Conservation (phyloP, 257 asterid species). For the Capsicum pubescens region DNA sequence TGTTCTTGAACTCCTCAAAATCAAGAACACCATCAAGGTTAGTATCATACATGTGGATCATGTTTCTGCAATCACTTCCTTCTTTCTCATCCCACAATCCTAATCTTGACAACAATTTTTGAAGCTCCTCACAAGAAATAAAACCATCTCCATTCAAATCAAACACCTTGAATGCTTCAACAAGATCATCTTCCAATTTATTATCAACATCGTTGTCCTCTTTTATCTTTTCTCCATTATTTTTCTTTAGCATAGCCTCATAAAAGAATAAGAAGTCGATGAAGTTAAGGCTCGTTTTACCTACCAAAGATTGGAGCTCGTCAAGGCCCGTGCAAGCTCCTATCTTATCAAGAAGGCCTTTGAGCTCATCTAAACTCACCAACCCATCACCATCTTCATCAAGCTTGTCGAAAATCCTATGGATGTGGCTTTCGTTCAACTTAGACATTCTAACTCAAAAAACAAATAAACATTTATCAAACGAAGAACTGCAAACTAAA, state of each 20-base stretch:
- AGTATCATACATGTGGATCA: conserved; percentile 52
- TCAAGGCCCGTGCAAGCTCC: conserved; percentile 35
- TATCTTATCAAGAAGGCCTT: conserved; percentile 35
- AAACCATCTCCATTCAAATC: conserved; percentile 48
- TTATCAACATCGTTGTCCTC: not conserved
- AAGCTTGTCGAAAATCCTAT: conserved; percentile 38
- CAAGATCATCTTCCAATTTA: conserved; percentile 33
- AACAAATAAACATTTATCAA: not conserved
- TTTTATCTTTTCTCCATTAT: not conserved
- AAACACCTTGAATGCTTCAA: conserved; percentile 44
- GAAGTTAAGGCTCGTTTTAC: conserved; percentile 36
- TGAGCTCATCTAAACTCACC: conserved; percentile 43
- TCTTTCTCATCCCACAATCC: conserved; percentile 41
- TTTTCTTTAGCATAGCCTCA: conserved; percentile 32
- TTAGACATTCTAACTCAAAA: not conserved
- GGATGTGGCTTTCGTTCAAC: not conserved
- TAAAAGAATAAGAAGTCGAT: conserved; percentile 46
- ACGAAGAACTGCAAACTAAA: not conserved
- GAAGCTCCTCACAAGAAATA: conserved; percentile 44
- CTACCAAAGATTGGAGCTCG: conserved; percentile 37
- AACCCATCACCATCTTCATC: conserved; percentile 43
- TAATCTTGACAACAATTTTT: conserved; percentile 39
- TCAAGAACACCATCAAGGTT: conserved; percentile 69
- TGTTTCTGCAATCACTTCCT: conserved; percentile 45
- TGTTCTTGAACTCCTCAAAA: conserved; percentile 65